Base-by-base conservation (phyloP, 352 stramenopile genomes). In the Thalassiosira hispida region DNA sequence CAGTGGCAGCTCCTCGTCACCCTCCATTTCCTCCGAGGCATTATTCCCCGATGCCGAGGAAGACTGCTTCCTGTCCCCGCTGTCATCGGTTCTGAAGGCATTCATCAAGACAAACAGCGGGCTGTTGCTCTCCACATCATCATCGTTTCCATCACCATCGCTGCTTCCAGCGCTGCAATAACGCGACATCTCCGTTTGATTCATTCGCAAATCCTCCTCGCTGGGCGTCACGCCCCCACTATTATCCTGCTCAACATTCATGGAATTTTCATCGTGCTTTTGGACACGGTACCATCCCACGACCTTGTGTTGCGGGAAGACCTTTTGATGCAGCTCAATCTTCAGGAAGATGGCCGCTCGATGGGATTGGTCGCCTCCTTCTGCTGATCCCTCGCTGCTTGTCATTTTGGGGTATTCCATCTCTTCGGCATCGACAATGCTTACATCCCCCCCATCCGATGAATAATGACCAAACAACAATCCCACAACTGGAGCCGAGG, bases 401-500 rank as follows among this genome's bases (percentile, higher is more conserved):
- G 44, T 23, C n/a, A 29, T n/a, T 29, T 75, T 55, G 27, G 67
- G 68, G 40, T 76, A 73, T 69, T 70, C 72, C 67, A 93, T 88
- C 44, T 91, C 88, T 38, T 90, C 83, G 0, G 85, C 81, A 74
- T 93, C 87, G 0, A 81, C 68, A 62, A 93, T 83, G 40, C 81
- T 65, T 12, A 90, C 60, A 12, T 57, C 29, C n/a, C 35, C 57
- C 12, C 55, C 55, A 91, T 92, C 35, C 4, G 52, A 27, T 29
- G 40, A 38, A 63, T 93, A 95, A 72, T 95, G 91, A 14, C 96
- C 96, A 85, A 98, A 98, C 22, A 98, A 87, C 29, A 97, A 88
- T 75, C 96, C 96, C 1, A 96, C 74, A 9, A 95, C 84, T 11
- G 84, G 80, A 90, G 96, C 79, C 11, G 61, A 53, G 7, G 16